Percentiles rank a stretch among this genome's conserved stretches.
These are phyloP conservation scores for Curvularia spicifera DNA, from an alignment of 2,329 filamentous ascomycete genomes.

Conservation along the genomic window DNA sequence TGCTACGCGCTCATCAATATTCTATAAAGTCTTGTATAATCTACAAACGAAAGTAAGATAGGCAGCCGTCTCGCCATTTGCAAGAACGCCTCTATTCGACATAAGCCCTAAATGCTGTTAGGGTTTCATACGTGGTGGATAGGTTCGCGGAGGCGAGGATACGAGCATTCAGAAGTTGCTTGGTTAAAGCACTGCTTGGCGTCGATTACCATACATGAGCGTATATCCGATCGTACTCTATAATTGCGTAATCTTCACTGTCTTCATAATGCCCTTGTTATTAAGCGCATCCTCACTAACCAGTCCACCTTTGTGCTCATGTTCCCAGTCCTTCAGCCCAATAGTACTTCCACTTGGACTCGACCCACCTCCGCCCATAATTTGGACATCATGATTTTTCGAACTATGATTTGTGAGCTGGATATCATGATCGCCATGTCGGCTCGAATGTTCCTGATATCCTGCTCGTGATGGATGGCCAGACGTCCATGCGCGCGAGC, in stretches of 20 bases:
- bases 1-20: too few relatives aligned
- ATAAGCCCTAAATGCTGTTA: too few relatives aligned
- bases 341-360: conserved; percentile 21
- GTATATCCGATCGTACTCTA: neutral
- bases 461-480: conserved; percentile 20
- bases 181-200: too few relatives aligned
- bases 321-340: conserved; percentile 21
- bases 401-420: conserved; percentile 15
- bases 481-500: conserved; percentile 19
- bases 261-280: neutral
- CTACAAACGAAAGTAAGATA: too few relatives aligned
- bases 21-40: too few relatives aligned
- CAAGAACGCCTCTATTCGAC: too few relatives aligned
- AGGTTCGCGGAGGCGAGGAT: too few relatives aligned
- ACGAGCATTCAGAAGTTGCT: too few relatives aligned
- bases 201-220: too few relatives aligned
- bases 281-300: neutral
- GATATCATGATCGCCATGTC: conserved; percentile 18
- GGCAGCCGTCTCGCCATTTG: too few relatives aligned
- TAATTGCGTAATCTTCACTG: neutral
- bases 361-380: conserved; percentile 6
- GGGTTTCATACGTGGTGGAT: too few relatives aligned
- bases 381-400: conserved; percentile 13
- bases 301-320: neutral
- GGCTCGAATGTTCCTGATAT: conserved; percentile 19